Conservation (phyloP, 768 basidiomycete species). For the Calvatia gigantea region DNA sequence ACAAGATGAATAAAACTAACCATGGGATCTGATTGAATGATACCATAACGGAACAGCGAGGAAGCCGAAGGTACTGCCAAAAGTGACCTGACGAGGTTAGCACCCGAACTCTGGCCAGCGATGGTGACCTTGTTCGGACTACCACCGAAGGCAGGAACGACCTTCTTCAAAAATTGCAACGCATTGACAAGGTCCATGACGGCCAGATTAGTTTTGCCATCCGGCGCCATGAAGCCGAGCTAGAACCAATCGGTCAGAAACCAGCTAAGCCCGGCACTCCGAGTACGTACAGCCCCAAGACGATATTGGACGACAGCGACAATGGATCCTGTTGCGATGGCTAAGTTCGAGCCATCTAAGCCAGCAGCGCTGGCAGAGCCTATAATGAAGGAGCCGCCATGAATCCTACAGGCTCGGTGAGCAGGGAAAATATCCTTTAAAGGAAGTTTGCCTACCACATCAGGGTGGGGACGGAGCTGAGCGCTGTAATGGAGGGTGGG, state of each 20-base stretch:
- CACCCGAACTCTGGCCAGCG: conserved; percentile 83
- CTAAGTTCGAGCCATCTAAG: conserved; percentile 75
- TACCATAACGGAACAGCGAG: conserved; percentile 70
- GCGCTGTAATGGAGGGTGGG: conserved; percentile 37
- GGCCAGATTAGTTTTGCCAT: conserved; percentile 67
- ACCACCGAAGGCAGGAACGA: conserved; percentile 67
- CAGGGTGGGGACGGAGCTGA: conserved; percentile 44
- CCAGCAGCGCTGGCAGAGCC: conserved; percentile 72
- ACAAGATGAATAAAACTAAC: conserved; percentile 31
- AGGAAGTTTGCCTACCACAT: conserved; percentile 46
- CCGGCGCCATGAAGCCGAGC: conserved; percentile 76
- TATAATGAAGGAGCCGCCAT: conserved; percentile 76
- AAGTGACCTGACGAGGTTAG: conserved; percentile 71
- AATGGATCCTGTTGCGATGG: conserved; percentile 66
- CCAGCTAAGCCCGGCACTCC: neutral
- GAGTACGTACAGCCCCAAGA: conserved; percentile 61
- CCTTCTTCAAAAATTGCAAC: conserved; percentile 55
- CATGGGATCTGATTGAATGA: conserved; percentile 88
- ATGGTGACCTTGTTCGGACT: conserved; percentile 60
- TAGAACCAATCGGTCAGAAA: conserved; percentile 22
- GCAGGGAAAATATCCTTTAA: neutral
- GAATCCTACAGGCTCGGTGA: conserved; percentile 51
- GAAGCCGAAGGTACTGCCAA: conserved; percentile 70
- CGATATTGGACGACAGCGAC: conserved; percentile 85
- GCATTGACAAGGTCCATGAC: conserved; percentile 67